Evolutionary conservation across 2,329 filamentous ascomycete genomes (phyloP).

Genomic region (Colletotrichum tropicale): DNA sequence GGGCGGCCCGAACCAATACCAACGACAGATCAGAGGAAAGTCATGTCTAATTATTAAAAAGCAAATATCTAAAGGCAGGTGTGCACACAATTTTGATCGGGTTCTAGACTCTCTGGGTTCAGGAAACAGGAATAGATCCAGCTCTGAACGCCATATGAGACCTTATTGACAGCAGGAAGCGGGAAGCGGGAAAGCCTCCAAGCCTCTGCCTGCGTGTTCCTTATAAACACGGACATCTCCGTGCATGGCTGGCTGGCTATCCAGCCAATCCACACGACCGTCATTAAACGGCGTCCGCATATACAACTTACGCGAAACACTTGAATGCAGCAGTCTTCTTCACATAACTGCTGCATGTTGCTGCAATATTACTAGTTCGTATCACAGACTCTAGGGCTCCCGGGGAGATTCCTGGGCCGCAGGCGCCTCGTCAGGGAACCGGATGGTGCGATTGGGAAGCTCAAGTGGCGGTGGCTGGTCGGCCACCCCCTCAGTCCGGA

Average conservation of each 20-base stretch:
- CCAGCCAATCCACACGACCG: background rate
- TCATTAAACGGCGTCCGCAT: background rate
- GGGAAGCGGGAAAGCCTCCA: background rate
- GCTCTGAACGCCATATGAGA: background rate
- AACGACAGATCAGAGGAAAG: background rate
- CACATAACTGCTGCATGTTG: background rate
- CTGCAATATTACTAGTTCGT: background rate
- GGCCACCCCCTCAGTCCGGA: background rate
- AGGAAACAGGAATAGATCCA: background rate
- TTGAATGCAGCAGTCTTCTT: background rate
- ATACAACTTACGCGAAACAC: background rate
- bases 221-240: background rate
- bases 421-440: slow-evolving; percentile 45
- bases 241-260: background rate
- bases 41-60: background rate
- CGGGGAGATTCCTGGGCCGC: background rate
- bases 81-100: background rate
- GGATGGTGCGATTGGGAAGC: slow-evolving; percentile 39
- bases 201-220: background rate
- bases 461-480: slow-evolving; percentile 26
- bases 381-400: background rate
- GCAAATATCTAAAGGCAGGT: background rate
- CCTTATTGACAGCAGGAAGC: background rate
- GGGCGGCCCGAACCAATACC: background rate
- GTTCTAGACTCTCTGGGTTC: background rate